Percentiles rank a stretch among this genome's conserved stretches.
Evolutionary conservation across 257 asterid species (phyloP).

Genomic region (Nicotiana tomentosiformis): DNA sequence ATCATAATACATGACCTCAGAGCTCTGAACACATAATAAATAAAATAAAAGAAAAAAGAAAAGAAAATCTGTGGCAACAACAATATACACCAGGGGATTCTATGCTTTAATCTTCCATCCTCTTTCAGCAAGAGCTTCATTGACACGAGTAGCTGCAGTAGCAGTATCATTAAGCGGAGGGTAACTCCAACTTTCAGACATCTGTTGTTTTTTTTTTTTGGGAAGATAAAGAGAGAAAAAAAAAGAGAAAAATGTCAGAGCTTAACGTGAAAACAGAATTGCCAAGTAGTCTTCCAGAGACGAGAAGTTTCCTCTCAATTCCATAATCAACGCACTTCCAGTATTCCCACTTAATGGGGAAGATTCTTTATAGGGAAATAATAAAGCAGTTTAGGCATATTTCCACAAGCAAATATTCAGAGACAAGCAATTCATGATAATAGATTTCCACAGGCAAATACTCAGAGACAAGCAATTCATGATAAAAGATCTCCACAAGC

Average conservation of each 20-base stretch:
- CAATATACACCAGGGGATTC: not conserved
- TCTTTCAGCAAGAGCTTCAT: slow-evolving; percentile 68
- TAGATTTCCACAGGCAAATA: not conserved
- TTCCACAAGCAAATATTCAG: not conserved
- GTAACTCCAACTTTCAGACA: slow-evolving; percentile 94
- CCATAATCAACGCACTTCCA: not conserved
- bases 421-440: not conserved
- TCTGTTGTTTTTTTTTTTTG: slow-evolving; percentile 28
- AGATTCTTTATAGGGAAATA: not conserved
- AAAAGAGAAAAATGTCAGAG: not conserved
- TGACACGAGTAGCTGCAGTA: slow-evolving; percentile 78
- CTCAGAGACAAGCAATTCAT: not conserved
- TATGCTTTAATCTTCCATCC: slow-evolving; percentile 66
- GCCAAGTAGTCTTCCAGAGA: not conserved
- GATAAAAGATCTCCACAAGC: not conserved
- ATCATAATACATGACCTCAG: not conserved
- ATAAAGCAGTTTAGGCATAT: not conserved
- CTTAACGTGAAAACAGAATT: not conserved
- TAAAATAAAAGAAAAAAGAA: not conserved
- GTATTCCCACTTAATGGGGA: not conserved
- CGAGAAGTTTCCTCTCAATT: not conserved
- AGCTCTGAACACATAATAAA: not conserved
- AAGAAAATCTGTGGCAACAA: not conserved
- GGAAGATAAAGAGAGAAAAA: not conserved
- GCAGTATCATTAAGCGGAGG: slow-evolving; percentile 90